Base-by-base conservation (phyloP, 1,284 basidiomycete species). In the Heterobasidion irregulare region DNA sequence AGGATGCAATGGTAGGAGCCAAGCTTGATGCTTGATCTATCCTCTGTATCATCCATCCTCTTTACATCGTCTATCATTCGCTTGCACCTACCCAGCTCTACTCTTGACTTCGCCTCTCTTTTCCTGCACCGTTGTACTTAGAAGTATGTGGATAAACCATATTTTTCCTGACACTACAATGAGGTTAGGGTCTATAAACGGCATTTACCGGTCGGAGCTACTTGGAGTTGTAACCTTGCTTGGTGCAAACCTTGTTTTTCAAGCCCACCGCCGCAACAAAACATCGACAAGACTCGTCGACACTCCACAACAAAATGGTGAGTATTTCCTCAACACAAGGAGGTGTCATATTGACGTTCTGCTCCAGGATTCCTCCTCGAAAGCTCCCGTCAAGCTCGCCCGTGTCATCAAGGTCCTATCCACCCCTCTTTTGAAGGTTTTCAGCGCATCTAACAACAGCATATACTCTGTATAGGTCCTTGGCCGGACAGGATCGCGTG, bases 401-500 rank as follows among this genome's bases (percentile, higher is more conserved):
- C 92, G 90, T 79, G 94, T 98, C 65, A 86, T 91, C 79, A 96
- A 94, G 89, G 92, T 93, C 65, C 59, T 69, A 18, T 18, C 66
- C 46, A 46, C 12, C 52, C 53, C 33, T 53, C 36, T 38, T 18
- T 35, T 43, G 18, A n/a, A 18, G 2, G 18, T 26, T 4, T n/a
- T 44, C 43, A 10, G n/a, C 8, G 6, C n/a, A n/a, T 41, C 38
- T 56, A 46, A 50, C 35, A 51, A 41, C 16, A 52, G 43, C 13
- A 18, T 50, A 47, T 47, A 45, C 26, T 38, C 52, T 57, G 60
- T 46, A 48, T 62, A 97, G 92, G 94, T 98, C 72, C 88, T 99
- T 69, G 97, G 97, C 72, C 88, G 97, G 69, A 99, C 97, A 70
- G 97, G 97, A 63, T 98, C 96, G 68, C 93, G 97, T 74, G 97